Evolutionary conservation across 2,329 filamentous ascomycete genomes (phyloP), one percentile per base, ranked within the genome.

Genomic region (Bipolaris bicolor): DNA sequence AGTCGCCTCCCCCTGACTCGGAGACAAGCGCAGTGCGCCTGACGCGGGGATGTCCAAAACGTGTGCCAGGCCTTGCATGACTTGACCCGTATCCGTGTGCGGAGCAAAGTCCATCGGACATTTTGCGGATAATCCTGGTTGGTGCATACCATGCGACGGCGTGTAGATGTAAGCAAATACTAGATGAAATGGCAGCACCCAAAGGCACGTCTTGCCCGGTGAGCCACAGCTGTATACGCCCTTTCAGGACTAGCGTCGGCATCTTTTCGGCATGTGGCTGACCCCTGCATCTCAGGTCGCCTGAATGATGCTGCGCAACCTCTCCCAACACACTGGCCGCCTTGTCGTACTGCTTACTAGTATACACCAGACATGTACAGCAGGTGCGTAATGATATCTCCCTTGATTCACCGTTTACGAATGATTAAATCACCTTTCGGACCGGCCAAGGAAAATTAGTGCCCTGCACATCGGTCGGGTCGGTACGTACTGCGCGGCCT

Each of bases 1-100:
- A 31, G 49, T 51, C 49, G 36, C 44, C 37, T 16, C 7, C 37
- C 36, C 37, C 51, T 41, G 26, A 44, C 43, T 53, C 54, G 54
- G 29, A 43, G 37, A 36, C 20, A 31, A 22, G 22, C 22, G 16
- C 20, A 37, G 39, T 29, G 49, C 54, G 54, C 49, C 29, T 52
- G 22, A 36, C 11, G 31, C 31, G 49, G 49, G 39, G 49, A 15
- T n/a, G 31, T 13, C 49, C 40, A 31, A 44, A 15, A 36, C 29
- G 49, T 44, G 31, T 52, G 49, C 37, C 49, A 45, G 10, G 10
- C 24, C 39, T 13, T 20, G 9, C 34, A 39, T 39, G 34, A 9
- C 22, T 49, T 49, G 34, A 24, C 22, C 20, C 11, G 10, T 13
- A 16, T 39, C 22, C 15, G 29, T 24, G 11, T 39, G 46, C 15